These are phyloP conservation scores for Colletotrichum echinochloae DNA, from an alignment of 2,329 filamentous ascomycete species.

Conservation along the genomic window DNA sequence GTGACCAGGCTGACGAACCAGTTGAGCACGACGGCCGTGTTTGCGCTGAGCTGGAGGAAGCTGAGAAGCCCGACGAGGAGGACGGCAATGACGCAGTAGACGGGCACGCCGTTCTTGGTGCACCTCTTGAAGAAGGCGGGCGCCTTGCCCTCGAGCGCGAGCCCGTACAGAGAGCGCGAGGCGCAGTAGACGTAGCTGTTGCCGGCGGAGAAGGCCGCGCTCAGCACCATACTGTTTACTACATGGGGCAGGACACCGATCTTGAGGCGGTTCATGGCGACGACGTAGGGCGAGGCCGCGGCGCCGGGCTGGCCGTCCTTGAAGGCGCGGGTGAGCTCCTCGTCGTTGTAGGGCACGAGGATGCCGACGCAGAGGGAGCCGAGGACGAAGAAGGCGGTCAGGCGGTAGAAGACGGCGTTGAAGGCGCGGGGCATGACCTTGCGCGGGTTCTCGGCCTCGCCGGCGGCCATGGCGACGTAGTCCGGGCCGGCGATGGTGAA, in stretches of 20 bases:
- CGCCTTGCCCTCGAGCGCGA: constrained; percentile 77
- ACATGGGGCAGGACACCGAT: constrained; percentile 76
- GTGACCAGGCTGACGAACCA: constrained; percentile 80
- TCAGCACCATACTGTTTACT: constrained; percentile 79
- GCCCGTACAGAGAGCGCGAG: constrained; percentile 74
- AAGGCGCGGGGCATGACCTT: constrained; percentile 78
- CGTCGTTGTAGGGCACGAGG: constrained; percentile 76
- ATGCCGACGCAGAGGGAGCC: constrained; percentile 80
- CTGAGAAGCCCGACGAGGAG: constrained; percentile 76
- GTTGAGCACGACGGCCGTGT: constrained; percentile 73
- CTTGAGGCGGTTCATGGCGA: constrained; percentile 75
- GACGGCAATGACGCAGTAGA: constrained; percentile 77
- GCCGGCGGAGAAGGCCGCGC: constrained; percentile 74
- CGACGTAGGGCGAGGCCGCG: constrained; percentile 75
- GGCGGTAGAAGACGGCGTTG: constrained; percentile 82
- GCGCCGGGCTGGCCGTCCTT: constrained; percentile 70
- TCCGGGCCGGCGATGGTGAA: constrained; percentile 70
- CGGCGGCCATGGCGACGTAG: constrained; percentile 68
- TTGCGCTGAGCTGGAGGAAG: constrained; percentile 78
- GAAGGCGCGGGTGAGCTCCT: constrained; percentile 71
- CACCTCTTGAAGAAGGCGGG: constrained; percentile 70
- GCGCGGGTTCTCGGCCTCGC: constrained; percentile 78
- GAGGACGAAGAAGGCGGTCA: constrained; percentile 81
- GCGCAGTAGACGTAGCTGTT: constrained; percentile 75
- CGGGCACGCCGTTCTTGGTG: constrained; percentile 75